Evolutionary conservation across 2,329 filamentous ascomycete species (phyloP).

Genomic region (Fusarium redolens): DNA sequence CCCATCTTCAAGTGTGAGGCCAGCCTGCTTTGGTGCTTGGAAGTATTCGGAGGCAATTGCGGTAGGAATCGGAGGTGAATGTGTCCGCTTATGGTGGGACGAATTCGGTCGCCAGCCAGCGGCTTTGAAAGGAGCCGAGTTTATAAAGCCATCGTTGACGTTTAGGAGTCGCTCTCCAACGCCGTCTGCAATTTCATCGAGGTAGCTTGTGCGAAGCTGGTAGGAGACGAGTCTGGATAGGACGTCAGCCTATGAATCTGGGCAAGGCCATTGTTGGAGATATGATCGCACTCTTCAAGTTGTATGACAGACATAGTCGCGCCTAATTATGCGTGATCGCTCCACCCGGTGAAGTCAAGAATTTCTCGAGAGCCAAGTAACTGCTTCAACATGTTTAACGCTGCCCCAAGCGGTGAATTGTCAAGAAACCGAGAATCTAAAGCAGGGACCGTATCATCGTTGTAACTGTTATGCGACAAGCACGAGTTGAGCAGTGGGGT

Average conservation of each 20-base stretch:
- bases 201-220: conserved; percentile 82
- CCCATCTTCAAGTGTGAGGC: conserved; percentile 75
- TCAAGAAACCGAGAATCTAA: conserved; percentile 3
- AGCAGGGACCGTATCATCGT: conserved; percentile 6
- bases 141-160: conserved; percentile 81
- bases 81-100: conserved; percentile 81
- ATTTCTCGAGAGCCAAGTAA: not conserved
- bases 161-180: conserved; percentile 87
- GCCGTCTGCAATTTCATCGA: conserved; percentile 83
- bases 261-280: not conserved
- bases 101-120: conserved; percentile 83
- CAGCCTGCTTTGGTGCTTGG: conserved; percentile 72
- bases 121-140: conserved; percentile 83
- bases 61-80: conserved; percentile 87
- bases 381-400: conserved; percentile 34
- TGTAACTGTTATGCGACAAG: conserved; percentile 9
- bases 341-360: not conserved
- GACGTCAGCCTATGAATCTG: conserved; percentile 32
- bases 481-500: conserved; percentile 17
- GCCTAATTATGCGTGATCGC: conserved; percentile 4
- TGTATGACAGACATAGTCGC: conserved; percentile 53
- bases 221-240: conserved; percentile 78
- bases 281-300: conserved; percentile 51
- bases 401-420: not conserved
- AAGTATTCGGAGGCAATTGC: conserved; percentile 87